Base-by-base conservation (phyloP, 805 yeast species). In the Kuraishia piskuri region DNA sequence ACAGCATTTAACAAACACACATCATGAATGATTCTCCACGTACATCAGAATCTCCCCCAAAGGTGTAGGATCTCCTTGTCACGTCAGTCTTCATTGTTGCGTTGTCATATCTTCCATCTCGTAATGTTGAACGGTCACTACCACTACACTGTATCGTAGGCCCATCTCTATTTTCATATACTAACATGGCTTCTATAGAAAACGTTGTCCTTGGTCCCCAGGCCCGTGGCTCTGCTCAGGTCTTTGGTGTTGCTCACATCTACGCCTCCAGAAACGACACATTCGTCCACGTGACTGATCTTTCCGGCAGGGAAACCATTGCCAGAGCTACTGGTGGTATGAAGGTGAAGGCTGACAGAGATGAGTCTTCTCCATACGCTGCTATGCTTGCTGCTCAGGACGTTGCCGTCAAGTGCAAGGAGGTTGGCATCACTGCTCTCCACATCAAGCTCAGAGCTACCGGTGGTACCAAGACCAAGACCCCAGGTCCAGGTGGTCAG, bases 401-500 rank as follows among this genome's bases (percentile, higher is more conserved):
- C 74, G 99, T 88, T 71, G 99, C 99, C 71, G 92, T 76, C 67
- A 90, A 87, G 79, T 91, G 97, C 86, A 92, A 91, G 86, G 99
- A 94, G 84, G 97, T 94, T 65, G 99, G 99, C 77, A 92, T 94
- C 75, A 94, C 96, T 69, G 99, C 99, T 65, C 96, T 94, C 73
- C 99, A 94, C 86, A 83, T 94, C 77, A 94, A 94, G 85, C 85
- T 94, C 79, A 91, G 99, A 90, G 99, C 97, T 75, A 92, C 97
- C 68, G 99, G 99, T 86, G 99, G 99, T 86, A 94, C 99, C 68
- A 90, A 90, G 78, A 88, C 98, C 79, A 94, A 95, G 88, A 92
- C 99, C 76, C 99, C 99, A 81, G 96, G 97, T 85, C 96, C 97
- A 84, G 96, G 97, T 89, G 96, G 97, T 83, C 96, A 94, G 84